Conservation (phyloP, 306 rosid genomes). For the Alnus rubra region DNA sequence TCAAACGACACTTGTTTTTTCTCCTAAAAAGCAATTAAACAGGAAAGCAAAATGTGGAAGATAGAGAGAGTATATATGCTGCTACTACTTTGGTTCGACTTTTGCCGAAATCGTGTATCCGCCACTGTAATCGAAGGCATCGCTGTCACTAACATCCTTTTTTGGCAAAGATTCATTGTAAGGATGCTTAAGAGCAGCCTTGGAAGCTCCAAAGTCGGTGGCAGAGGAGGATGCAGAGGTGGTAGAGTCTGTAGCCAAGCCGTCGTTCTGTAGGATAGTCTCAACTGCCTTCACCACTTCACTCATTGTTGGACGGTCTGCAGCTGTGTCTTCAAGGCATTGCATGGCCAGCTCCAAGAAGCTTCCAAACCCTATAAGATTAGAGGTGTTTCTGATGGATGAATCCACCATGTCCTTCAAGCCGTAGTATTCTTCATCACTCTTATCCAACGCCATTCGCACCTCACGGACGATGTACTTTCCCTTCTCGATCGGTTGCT, state of each 20-base stretch:
- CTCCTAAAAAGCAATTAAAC: background rate
- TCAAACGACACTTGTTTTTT: background rate
- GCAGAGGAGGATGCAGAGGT: constrained; percentile 93
- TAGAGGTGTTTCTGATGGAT: constrained; percentile 49
- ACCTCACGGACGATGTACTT: constrained; percentile 83
- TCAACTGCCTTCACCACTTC: constrained; percentile 78
- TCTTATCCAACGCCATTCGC: constrained; percentile 42
- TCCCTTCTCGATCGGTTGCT: constrained; percentile 86
- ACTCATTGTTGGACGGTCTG: constrained; percentile 87
- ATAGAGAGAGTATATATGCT: background rate
- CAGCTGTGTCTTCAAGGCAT: constrained; percentile 82
- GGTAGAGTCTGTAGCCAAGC: constrained; percentile 74
- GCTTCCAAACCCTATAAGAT: constrained; percentile 57
- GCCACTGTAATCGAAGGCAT: constrained; percentile 75
- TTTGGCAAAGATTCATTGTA: constrained; percentile 52
- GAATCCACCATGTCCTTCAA: constrained; percentile 67
- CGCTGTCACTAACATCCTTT: constrained; percentile 53
- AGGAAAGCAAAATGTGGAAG: background rate
- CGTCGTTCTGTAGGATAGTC: constrained; percentile 77
- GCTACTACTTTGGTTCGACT: constrained; percentile 69
- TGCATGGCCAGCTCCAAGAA: constrained; percentile 83
- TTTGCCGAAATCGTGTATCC: constrained; percentile 61
- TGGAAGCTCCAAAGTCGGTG: constrained; percentile 63
- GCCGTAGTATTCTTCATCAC: constrained; percentile 63
- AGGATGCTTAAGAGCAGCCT: constrained; percentile 62